Evolutionary conservation across 176 grass and related monocot genomes (phyloP).

Genomic region (Sorghum bicolor): Sorghum_bicolor_NCBIv3 NC_012872.2:71744001-71744500

Average conservation of each 20-base stretch:
- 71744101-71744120: not conserved
- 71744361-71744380: not conserved
- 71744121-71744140: not conserved
- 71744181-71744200: not conserved
- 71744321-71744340: slow-evolving; percentile 5
- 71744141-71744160: not conserved
- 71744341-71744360: slow-evolving; percentile 3
- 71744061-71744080: not conserved
- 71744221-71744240: not conserved
- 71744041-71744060: not conserved
- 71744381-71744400: not conserved
- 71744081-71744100: not conserved
- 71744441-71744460: not conserved
- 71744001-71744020: not conserved
- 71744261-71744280: not conserved
- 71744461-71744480: not conserved
- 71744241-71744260: slow-evolving; percentile 5
- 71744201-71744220: not conserved
- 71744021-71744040: not conserved
- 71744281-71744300: not conserved
- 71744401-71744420: not conserved
- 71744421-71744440: not conserved
- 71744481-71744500: slow-evolving; percentile 30
- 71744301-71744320: not conserved
- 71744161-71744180: not conserved